These are phyloP conservation scores for Biscogniauxia marginata DNA, from an alignment of 2,329 filamentous ascomycete species.

Conservation along the genomic window DNA sequence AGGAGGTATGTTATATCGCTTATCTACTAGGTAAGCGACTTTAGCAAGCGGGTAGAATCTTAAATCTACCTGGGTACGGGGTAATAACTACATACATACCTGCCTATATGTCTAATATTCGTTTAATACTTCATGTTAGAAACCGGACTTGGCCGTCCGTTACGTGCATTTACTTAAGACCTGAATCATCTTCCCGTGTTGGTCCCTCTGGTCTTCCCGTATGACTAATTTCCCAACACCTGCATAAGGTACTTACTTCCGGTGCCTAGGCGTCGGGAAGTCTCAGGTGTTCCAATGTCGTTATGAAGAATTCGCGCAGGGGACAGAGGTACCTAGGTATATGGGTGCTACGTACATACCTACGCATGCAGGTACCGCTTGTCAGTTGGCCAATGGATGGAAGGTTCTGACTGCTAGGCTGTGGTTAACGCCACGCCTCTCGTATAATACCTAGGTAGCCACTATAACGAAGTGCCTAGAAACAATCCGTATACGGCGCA, in stretches of 20 bases:
- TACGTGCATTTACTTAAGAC: background rate
- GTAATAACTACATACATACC: constrained; percentile 11
- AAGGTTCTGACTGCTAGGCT: background rate
- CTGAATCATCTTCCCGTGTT: background rate
- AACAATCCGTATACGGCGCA: too few relatives aligned
- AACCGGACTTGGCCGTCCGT: background rate
- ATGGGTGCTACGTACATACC: too few relatives aligned
- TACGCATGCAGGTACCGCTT: background rate
- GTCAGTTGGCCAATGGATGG: background rate
- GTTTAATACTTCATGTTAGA: background rate
- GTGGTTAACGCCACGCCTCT: background rate
- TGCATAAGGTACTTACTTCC: background rate
- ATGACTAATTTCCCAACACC: background rate
- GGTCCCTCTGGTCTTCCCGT: background rate
- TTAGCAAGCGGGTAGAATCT: too few relatives aligned
- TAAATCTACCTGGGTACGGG: constrained; percentile 5
- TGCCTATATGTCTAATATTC: constrained; percentile 1
- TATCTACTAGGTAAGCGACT: too few relatives aligned
- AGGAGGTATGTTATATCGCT: too few relatives aligned
- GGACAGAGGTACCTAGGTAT: too few relatives aligned
- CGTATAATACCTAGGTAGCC: too few relatives aligned
- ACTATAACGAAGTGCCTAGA: too few relatives aligned
- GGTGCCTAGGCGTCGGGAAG: background rate
- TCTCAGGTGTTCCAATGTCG: background rate
- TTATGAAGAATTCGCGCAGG: background rate